These are phyloP conservation scores for Dothidotthia symphoricarpi DNA, from an alignment of 2,329 filamentous ascomycete genomes.

Conservation along the genomic window DNA sequence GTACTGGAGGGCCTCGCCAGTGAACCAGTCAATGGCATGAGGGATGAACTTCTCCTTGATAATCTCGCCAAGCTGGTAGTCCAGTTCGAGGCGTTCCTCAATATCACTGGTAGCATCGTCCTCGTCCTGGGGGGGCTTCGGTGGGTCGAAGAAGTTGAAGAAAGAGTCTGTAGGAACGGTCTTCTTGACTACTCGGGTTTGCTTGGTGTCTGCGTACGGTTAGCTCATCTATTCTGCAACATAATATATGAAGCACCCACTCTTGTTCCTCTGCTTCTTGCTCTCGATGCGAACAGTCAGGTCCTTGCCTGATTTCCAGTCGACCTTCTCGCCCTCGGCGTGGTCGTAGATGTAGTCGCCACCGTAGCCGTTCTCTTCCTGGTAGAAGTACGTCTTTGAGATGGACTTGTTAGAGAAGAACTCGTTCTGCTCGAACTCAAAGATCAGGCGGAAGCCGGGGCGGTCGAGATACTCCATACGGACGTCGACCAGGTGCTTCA, in stretches of 20 bases:
- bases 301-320: slow-evolving; percentile 93
- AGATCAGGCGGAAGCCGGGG: slow-evolving; percentile 96
- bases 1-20: slow-evolving; percentile 92
- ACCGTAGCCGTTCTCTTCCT: slow-evolving; percentile 96
- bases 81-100: slow-evolving; percentile 94
- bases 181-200: slow-evolving; percentile 98
- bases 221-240: slow-evolving; percentile 8
- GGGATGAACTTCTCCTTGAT: slow-evolving; percentile 99
- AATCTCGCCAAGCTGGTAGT: slow-evolving; percentile 98
- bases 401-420: slow-evolving; percentile 97
- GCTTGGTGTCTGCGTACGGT: slow-evolving; percentile 78
- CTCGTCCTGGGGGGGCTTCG: slow-evolving; percentile 76
- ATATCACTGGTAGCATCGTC: slow-evolving; percentile 82
- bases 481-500: slow-evolving; percentile 87
- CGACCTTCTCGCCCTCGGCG: slow-evolving; percentile 95
- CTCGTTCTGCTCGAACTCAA: slow-evolving; percentile 92
- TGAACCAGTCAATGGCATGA: slow-evolving; percentile 98
- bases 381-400: slow-evolving; percentile 98
- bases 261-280: slow-evolving; percentile 99
- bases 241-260: slow-evolving; percentile 54
- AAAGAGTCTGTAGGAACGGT: slow-evolving; percentile 98
- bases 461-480: slow-evolving; percentile 99
- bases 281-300: slow-evolving; percentile 92
- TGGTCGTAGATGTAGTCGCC: slow-evolving; percentile 99
- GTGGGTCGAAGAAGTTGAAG: slow-evolving; percentile 96